Evolutionary conservation across 2,329 filamentous ascomycete genomes (phyloP).

Genomic region (Diplodia seriata): DNA sequence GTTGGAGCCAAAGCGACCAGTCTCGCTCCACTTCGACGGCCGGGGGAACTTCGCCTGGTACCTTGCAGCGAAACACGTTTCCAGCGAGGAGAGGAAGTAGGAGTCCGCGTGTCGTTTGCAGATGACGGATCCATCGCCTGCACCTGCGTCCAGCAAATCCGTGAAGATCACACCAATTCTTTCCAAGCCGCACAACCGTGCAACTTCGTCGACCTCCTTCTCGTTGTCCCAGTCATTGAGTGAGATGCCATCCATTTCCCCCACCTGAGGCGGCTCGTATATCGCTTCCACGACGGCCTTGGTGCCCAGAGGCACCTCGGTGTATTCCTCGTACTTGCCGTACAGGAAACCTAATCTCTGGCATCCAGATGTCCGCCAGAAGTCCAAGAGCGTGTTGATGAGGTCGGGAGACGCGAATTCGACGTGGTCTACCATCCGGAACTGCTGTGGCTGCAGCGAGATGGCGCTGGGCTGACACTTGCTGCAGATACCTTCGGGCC

Average conservation of each 20-base stretch:
- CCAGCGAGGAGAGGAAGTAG: slow-evolving; percentile 90
- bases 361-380: slow-evolving; percentile 84
- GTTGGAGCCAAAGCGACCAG: slow-evolving; percentile 89
- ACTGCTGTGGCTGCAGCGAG: slow-evolving; percentile 89
- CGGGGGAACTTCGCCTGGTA: slow-evolving; percentile 89
- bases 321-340: slow-evolving; percentile 87
- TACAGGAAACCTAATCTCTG: slow-evolving; percentile 92
- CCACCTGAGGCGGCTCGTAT: slow-evolving; percentile 91
- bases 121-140: slow-evolving; percentile 81
- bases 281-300: slow-evolving; percentile 97
- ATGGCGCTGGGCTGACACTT: slow-evolving; percentile 99
- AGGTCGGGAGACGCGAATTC: slow-evolving; percentile 88
- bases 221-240: slow-evolving; percentile 86
- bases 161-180: slow-evolving; percentile 94
- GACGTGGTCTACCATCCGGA: slow-evolving; percentile 97
- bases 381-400: slow-evolving; percentile 88
- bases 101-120: slow-evolving; percentile 97
- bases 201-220: slow-evolving; percentile 79
- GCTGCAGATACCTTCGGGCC: slow-evolving; percentile 96
- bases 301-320: slow-evolving; percentile 88
- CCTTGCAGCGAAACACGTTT: slow-evolving; percentile 86
- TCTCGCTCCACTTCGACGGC: slow-evolving; percentile 95
- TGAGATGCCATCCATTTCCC: slow-evolving; percentile 87
- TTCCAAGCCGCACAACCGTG: slow-evolving; percentile 81
- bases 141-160: slow-evolving; percentile 82